Evolutionary conservation across 2,329 filamentous ascomycete species (phyloP), one percentile per base, ranked within the genome.

Genomic region (Clarireedia hainanense): DNA sequence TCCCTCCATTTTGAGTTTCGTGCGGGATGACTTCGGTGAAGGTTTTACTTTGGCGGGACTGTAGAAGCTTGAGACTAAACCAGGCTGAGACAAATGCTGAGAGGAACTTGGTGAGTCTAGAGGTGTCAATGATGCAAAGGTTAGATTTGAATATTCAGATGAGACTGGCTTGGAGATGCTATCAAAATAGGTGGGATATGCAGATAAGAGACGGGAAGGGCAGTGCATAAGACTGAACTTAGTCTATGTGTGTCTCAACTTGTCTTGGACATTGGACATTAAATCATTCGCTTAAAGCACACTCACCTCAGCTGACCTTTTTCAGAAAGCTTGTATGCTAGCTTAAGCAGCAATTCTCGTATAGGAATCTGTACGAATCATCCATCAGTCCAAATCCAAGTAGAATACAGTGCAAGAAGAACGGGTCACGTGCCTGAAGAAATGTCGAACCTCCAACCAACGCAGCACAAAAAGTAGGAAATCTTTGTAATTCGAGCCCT

Each of bases 401-500:
- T 40, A 17, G 15, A 46, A 9, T 26, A 5, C 23, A 36, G 30
- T 15, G n/a, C 9, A 27, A 5, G 4, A 52, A 47, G 15, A 37
- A 14, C 27, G 34, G 20, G 10, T 63, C 59, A 66, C 74, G 63
- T 71, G 79, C 81, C 74, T 83, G 76, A n/a, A 85, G 66, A n/a
- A 85, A 66, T 24, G 80, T 82, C 60, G 77, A 79, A 40, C 81
- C 81, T 36, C 82, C 83, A 40, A 81, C 77, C 9, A 85, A 69
- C 6, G 75, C 72, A 6, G 81, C 82, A 66, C 82, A 85, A 65
- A 85, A 85, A 4, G 80, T 74, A 45, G 83, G 80, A 63, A 85
- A 85, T 7, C 81, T 74, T 58, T 77, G 76, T 55, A 72, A 70
- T 46, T 80, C 78, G 15, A 84, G 69, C 2, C 79, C 80, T 6